Evolutionary conservation across 306 rosid species (phyloP).

Genomic region (Vigna unguiculata): DNA sequence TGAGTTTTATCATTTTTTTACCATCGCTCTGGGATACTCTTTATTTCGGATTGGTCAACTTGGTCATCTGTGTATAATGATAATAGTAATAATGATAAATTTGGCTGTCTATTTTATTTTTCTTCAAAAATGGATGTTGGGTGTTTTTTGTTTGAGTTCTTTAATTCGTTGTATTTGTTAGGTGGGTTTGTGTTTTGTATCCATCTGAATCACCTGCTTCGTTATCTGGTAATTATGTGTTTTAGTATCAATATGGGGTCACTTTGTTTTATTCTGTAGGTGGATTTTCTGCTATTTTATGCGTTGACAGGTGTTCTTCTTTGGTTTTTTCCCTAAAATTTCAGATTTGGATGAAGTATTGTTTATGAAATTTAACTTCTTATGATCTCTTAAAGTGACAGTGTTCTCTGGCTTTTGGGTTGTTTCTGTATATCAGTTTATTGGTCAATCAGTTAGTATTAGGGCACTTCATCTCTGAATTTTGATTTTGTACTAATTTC

Average conservation of each 20-base stretch:
- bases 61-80: constrained; percentile 1
- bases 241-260: background rate
- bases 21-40: background rate
- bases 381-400: constrained; percentile 19
- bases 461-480: constrained; percentile 1
- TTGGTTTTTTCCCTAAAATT: background rate
- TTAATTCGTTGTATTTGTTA: background rate
- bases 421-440: background rate
- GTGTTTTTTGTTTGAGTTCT: constrained; percentile 21
- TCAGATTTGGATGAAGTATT: constrained; percentile 38
- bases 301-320: background rate
- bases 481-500: constrained; percentile 11
- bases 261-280: constrained; percentile 5
- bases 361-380: constrained; percentile 24
- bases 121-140: background rate
- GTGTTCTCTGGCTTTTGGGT: background rate
- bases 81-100: background rate
- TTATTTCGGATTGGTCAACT: constrained; percentile 47
- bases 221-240: background rate
- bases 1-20: background rate
- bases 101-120: background rate
- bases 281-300: constrained; percentile 25
- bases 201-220: constrained; percentile 1
- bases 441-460: constrained; percentile 32
- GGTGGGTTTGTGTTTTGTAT: constrained; percentile 22